A percentile compares a stretch with the other conserved stretches of the same genome.
Conservation (phyloP, 192 early-diverging fungal species). For the Cetraspora pellucida region DNA sequence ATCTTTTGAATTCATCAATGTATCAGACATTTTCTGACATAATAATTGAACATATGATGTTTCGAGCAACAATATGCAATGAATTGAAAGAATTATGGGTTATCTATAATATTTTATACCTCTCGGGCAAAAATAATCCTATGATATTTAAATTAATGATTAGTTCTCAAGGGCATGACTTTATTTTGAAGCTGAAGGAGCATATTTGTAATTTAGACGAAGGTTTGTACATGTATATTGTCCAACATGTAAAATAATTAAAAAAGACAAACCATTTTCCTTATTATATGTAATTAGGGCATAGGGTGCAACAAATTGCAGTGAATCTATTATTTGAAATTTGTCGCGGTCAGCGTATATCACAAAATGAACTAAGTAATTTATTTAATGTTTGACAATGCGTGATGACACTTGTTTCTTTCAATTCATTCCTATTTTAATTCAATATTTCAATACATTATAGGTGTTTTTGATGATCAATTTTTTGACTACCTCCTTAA, state of each 20-base stretch:
- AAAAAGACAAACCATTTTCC: neutral
- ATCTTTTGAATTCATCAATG: constrained; percentile 54
- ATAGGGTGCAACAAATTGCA: constrained; percentile 46
- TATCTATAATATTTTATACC: constrained; percentile 47
- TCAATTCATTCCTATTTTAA: neutral
- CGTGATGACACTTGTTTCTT: neutral
- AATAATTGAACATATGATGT: constrained; percentile 39
- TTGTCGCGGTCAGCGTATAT: constrained; percentile 56
- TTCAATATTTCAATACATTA: neutral
- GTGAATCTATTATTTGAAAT: constrained; percentile 65
- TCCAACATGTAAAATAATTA: neutral
- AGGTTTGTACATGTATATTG: neutral
- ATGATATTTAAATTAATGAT: constrained; percentile 49
- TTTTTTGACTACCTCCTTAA: constrained; percentile 57
- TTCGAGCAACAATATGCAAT: constrained; percentile 32
- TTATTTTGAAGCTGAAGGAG: constrained; percentile 52
- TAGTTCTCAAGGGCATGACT: constrained; percentile 33
- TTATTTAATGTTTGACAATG: neutral
- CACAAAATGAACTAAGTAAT: constrained; percentile 55
- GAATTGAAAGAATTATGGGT: constrained; percentile 46
- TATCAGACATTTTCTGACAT: constrained; percentile 44
- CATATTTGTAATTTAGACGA: constrained; percentile 43
- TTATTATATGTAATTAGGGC: neutral
- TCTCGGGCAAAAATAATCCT: constrained; percentile 52
- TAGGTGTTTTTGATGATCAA: constrained; percentile 51